Evolutionary conservation across 2,329 filamentous ascomycete genomes (phyloP).

Genomic region (Calonectria crousiana): DNA sequence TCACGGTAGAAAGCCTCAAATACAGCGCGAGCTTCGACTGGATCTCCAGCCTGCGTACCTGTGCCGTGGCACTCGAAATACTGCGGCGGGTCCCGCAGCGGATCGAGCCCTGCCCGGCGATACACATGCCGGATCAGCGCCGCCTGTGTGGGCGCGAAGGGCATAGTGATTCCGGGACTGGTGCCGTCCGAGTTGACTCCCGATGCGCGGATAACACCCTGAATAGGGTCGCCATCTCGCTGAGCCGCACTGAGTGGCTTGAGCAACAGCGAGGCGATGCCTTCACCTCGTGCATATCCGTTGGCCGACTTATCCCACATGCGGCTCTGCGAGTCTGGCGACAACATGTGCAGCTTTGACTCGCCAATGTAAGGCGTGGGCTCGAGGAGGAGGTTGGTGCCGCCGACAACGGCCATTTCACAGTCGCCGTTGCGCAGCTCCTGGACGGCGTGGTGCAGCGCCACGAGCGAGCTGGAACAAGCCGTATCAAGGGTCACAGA

Average conservation of each 20-base stretch:
- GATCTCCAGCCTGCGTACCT: slow-evolving; percentile 56
- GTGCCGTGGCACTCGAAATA: slow-evolving; percentile 57
- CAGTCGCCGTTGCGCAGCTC: slow-evolving; percentile 23
- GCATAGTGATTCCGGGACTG: slow-evolving; percentile 42
- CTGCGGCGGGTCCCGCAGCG: slow-evolving; percentile 48
- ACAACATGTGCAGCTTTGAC: slow-evolving; percentile 3
- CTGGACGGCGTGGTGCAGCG: slow-evolving; percentile 44
- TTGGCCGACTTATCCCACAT: slow-evolving; percentile 4
- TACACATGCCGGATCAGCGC: slow-evolving; percentile 54
- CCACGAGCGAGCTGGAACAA: slow-evolving; percentile 52
- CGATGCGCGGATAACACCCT: slow-evolving; percentile 39
- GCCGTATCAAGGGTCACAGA: slow-evolving; percentile 52
- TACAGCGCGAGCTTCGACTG: slow-evolving; percentile 62
- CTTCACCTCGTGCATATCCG: slow-evolving; percentile 3
- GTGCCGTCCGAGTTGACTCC: slow-evolving; percentile 39
- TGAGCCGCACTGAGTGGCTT: slow-evolving; percentile 48
- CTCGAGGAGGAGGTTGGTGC: slow-evolving; percentile 31
- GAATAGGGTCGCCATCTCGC: slow-evolving; percentile 40
- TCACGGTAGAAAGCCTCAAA: slow-evolving; percentile 52
- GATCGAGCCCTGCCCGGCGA: slow-evolving; percentile 50
- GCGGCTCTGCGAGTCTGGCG: not conserved
- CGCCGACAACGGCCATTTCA: slow-evolving; percentile 26
- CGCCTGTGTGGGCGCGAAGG: slow-evolving; percentile 56
- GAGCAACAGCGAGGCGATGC: not conserved
- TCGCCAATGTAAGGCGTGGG: slow-evolving; percentile 24